Base-by-base conservation (phyloP, 805 yeast species). In the Priceomyces haplophilus region DNA sequence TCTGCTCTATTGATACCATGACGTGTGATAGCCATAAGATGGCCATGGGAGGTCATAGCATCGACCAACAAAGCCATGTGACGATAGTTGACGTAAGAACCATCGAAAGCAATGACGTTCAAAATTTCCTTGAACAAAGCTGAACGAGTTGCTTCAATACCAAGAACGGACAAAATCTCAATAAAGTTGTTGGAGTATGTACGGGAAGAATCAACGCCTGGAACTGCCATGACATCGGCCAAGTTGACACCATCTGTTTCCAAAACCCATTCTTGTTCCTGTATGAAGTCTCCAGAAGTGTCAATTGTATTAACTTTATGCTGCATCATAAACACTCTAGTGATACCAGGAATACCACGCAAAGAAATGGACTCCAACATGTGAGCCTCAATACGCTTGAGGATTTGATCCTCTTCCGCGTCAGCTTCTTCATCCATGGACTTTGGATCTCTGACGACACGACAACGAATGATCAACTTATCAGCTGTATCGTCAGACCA, bases 401-500 rank as follows among this genome's bases (percentile, higher is more conserved):
- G 78, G 75, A 93, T 85, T 62, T 91, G 95, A 69, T 93, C 99
- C 67, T 93, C 99, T 59, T 93, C 97, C 34, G 91, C 88, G 51
- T 90, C 97, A 27, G 84, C 88, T 47, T 93, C 97, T 57, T 88
- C 96, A 54, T 91, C 97, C 62, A 89, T 64, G 5, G 88, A 75
- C 69, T 91, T 91, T 45, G 96, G 97, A 62, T 90, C 97, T 68
- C 99, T 88, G 36, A 93, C 88, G 54, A 95, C 96, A 75, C 99
- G 87, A 76, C 98, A 91, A 76, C 99, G 95, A 54, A 93, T 86
- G 49, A 93, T 84, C 67, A 93, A 83, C 67, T 89, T 90, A 53
- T 91, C 97, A 35, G 97, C 97, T 58, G 93, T 91, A 73, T 93
- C 99, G 75, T 95, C 99, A 37, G 97, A 88, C 98, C 99, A 93